phyloP scores from a whole-genome alignment of 202 grass and related monocot genomes.

The Musa balbisiana region DNA sequence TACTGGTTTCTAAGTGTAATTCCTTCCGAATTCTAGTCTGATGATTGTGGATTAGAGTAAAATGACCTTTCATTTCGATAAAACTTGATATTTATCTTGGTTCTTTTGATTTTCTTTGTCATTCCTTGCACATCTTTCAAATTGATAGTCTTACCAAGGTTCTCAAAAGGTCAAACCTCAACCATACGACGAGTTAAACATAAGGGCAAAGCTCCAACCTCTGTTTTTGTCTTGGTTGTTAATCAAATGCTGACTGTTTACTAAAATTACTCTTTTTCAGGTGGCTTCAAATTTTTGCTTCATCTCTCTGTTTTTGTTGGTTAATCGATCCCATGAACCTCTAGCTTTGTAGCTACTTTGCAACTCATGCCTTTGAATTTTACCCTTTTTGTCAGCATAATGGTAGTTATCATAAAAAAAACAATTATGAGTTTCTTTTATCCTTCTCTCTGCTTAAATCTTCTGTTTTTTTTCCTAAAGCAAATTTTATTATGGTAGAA shows the following conservation, averaged over 20 bases:
- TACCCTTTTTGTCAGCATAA: background rate
- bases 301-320: background rate
- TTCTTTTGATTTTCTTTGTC: background rate
- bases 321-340: background rate
- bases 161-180: too few species aligned
- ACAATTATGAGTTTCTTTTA: too few species aligned
- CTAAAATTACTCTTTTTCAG: background rate
- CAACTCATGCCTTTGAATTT: background rate
- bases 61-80: background rate
- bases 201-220: background rate
- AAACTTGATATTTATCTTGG: background rate
- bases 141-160: too few species aligned
- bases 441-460: too few species aligned
- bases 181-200: too few species aligned
- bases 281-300: background rate
- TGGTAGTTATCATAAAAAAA: too few species aligned
- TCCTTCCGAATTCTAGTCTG: background rate
- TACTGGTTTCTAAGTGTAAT: background rate
- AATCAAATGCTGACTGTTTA: background rate
- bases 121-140: background rate
- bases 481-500: too few species aligned
- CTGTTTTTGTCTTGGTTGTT: background rate
- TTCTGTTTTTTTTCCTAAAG: too few species aligned
- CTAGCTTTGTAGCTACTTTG: background rate
- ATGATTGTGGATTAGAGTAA: background rate